Base-by-base conservation (phyloP, 2,329 filamentous ascomycete species). In the Cordyceps militaris region DNA sequence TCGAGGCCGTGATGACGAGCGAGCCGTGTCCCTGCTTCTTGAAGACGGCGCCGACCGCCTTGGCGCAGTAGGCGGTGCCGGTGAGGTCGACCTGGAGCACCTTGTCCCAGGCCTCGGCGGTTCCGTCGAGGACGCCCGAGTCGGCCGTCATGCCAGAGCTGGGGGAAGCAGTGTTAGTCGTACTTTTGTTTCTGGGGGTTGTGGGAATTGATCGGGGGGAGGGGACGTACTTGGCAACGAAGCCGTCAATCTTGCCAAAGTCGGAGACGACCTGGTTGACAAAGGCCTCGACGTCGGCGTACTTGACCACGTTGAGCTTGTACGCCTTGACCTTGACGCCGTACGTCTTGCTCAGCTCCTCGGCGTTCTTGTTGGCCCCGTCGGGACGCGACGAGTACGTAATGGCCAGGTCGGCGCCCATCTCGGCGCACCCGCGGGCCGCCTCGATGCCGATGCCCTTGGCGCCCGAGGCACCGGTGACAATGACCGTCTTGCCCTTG, bases 171-270 rank as follows among this genome's bases (percentile, higher is more conserved):
- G 21, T 62, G 59, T 40, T 55, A 43, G 38, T 40, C n/a, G n/a
- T n/a, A n/a, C n/a, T n/a, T n/a, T n/a, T n/a, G n/a, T n/a, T n/a
- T 23, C 3, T 23, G 40, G 3, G 40, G 14, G 11, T 1, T 9
- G 21, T 13, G 10, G 38, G n/a, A 14, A 4, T n/a, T 3, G 16
- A 40, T 9, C 13, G 16, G 36, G 3, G 13, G 16, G 36, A 19
- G n/a, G 16, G 24, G 16, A 19, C 86, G 42, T 80, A 86, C 71
- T 91, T 91, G 65, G 88, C 87, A 56, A 91, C 81, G 64, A 91
- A 89, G 61, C 86, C 81, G 63, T 91, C 87, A 59, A 91, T 82
- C 50, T 84, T 82, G 65, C 85, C 85, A 68, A 91, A 92, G 67
- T 92, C 88, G 63, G 76, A 74, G 68, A 87, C 79, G 62, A 91